Percentiles rank a stretch among this genome's conserved stretches.
Evolutionary conservation across 2,329 filamentous ascomycete genomes (phyloP).

Genomic region (Phialophora macrospora): DNA sequence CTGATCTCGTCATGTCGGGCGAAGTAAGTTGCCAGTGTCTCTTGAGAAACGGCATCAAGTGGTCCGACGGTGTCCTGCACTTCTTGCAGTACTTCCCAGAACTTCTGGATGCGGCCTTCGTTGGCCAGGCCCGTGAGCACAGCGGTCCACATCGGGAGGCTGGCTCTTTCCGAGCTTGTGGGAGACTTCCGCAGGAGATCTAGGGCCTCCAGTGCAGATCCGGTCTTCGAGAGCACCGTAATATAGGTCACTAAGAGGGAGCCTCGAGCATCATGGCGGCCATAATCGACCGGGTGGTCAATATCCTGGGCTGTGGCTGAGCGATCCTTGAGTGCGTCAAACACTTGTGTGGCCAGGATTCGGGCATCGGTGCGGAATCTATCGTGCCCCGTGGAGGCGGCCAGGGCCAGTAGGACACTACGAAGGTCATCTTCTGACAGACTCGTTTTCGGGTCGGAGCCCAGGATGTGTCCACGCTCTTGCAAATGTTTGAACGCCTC

Average conservation of each 20-base stretch:
- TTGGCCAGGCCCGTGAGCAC: constrained; percentile 60
- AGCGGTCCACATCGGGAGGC: constrained; percentile 58
- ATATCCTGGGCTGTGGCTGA: constrained; percentile 14
- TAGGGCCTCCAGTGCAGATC: constrained; percentile 60
- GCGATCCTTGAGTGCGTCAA: constrained; percentile 30
- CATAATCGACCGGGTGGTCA: constrained; percentile 6
- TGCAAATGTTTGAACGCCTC: constrained; percentile 67
- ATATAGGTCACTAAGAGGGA: constrained; percentile 50
- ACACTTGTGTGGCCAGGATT: constrained; percentile 33
- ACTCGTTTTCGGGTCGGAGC: constrained; percentile 45
- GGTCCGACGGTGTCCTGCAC: constrained; percentile 39
- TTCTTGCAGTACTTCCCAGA: constrained; percentile 36
- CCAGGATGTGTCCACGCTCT: constrained; percentile 40
- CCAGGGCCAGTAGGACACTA: constrained; percentile 48
- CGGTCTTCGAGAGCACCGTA: constrained; percentile 59
- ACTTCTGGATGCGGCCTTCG: constrained; percentile 53
- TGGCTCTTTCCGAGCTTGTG: constrained; percentile 41
- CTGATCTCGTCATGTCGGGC: constrained; percentile 61
- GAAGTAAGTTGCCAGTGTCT: constrained; percentile 66
- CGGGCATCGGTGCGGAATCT: constrained; percentile 35
- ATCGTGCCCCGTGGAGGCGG: constrained; percentile 36
- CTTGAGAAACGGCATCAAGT: constrained; percentile 50
- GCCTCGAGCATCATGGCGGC: constrained; percentile 16
- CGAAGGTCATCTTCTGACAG: constrained; percentile 49
- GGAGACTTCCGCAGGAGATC: constrained; percentile 52